Evolutionary conservation across 2,329 filamentous ascomycete species (phyloP).

Genomic region (Diatrype stigma): DNA sequence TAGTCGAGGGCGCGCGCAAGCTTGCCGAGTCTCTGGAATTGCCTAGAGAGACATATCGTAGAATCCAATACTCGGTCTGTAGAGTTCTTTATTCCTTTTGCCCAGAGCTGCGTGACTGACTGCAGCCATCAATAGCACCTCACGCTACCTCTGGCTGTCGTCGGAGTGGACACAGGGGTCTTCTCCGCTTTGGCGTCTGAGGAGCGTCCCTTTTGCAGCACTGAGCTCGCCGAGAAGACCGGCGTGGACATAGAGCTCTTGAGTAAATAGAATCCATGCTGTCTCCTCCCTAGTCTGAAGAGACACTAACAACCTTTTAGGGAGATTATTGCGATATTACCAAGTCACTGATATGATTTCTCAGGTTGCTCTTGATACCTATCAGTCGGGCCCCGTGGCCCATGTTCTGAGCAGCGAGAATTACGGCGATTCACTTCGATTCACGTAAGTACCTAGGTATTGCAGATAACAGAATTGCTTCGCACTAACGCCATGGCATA

Average conservation of each 20-base stretch:
- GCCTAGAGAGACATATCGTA: conserved; percentile 4
- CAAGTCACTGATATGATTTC: conserved; percentile 2
- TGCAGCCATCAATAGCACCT: conserved; percentile 2
- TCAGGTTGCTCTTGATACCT: conserved; percentile 2
- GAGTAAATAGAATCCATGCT: not conserved
- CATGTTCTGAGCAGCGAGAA: conserved; percentile 1
- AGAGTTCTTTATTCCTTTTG: no score
- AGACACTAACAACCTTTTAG: not conserved
- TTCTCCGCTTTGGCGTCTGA: conserved; percentile 4
- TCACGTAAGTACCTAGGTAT: conserved; percentile 3
- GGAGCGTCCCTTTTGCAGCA: conserved; percentile 2
- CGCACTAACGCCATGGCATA: no score
- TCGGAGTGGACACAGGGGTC: conserved; percentile 4
- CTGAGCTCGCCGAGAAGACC: conserved; percentile 5
- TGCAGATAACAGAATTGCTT: no score
- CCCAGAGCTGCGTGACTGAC: no score
- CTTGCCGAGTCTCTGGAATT: conserved; percentile 3
- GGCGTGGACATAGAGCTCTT: not conserved
- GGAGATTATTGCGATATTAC: conserved; percentile 8
- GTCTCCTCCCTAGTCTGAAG: no score
- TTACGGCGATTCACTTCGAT: not conserved
- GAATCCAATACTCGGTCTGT: no score
- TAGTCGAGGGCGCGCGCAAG: conserved; percentile 6
- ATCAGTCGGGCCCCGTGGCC: conserved; percentile 1
- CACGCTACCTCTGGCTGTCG: conserved; percentile 1